These are phyloP conservation scores for Aspergillus nomiae DNA, from an alignment of 2,329 filamentous ascomycete species.

Conservation along the genomic window DNA sequence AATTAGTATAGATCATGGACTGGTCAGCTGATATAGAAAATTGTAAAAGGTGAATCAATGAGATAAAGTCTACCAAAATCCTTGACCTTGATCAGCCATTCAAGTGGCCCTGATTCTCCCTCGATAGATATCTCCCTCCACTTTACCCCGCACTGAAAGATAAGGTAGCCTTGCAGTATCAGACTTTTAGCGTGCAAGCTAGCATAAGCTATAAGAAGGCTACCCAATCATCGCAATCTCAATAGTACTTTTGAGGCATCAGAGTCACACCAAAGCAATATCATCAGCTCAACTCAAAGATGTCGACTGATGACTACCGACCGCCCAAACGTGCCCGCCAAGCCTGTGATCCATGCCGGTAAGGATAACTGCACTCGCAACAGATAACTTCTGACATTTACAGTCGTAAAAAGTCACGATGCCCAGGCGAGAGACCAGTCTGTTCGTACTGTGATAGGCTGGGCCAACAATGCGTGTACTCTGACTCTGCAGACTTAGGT, in stretches of 20 bases:
- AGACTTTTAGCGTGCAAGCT: neutral
- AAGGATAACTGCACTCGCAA: neutral
- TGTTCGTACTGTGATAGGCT: constrained; percentile 37
- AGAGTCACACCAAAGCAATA: neutral
- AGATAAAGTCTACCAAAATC: neutral
- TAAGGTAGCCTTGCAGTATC: neutral
- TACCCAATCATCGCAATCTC: neutral
- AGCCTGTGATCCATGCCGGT: neutral
- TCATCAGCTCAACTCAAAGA: neutral
- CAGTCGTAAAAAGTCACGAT: constrained; percentile 38
- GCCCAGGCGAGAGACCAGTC: constrained; percentile 34
- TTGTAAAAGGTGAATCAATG: neutral
- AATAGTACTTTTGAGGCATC: neutral
- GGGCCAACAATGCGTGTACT: constrained; percentile 34
- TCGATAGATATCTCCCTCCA: neutral
- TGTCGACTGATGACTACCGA: neutral
- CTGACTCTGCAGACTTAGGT: constrained; percentile 12
- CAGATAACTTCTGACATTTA: neutral
- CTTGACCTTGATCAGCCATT: neutral
- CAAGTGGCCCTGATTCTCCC: neutral
- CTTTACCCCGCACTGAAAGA: neutral
- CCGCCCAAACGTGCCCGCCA: neutral
- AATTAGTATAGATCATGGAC: neutral
- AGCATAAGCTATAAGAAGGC: neutral
- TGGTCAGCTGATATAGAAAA: neutral